phyloP scores from a whole-genome alignment of 2,329 filamentous ascomycete genomes.

The Alternaria solani region DNA sequence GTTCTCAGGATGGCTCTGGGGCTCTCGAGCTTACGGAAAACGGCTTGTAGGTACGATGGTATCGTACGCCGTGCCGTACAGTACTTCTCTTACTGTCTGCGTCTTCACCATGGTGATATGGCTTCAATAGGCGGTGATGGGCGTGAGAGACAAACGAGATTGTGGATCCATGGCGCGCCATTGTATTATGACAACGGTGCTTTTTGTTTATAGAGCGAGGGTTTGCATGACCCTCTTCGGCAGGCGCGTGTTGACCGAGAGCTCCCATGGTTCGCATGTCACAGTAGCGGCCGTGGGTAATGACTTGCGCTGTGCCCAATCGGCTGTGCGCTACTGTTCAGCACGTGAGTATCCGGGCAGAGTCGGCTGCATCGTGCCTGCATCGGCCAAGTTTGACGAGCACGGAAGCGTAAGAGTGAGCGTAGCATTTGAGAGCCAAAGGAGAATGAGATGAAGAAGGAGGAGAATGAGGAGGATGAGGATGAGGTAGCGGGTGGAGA shows the following conservation, averaged over 20 bases:
- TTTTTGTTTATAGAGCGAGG: background rate
- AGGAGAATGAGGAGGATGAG: background rate
- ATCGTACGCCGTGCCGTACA: background rate
- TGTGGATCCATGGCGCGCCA: background rate
- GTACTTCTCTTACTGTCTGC: background rate
- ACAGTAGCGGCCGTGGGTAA: conserved; percentile 1
- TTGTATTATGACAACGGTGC: background rate
- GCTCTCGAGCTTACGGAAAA: background rate
- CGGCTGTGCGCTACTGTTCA: background rate
- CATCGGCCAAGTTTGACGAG: background rate
- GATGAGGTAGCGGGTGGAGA: background rate
- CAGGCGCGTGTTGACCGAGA: background rate
- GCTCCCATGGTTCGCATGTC: conserved; percentile 5
- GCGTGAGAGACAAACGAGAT: conserved; percentile 3
- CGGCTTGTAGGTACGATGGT: background rate
- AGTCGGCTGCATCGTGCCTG: background rate
- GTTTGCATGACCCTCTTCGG: conserved; percentile 6
- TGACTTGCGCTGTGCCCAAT: background rate
- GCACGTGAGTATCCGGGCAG: background rate
- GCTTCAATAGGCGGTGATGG: background rate
- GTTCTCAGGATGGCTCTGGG: background rate
- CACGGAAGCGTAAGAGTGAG: background rate
- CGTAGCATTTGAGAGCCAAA: too few relatives aligned
- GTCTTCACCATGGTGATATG: conserved; percentile 8
- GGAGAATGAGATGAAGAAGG: background rate